phyloP scores from a whole-genome alignment of 148 eudicot genomes.

The Spergularia bocconei region DNA sequence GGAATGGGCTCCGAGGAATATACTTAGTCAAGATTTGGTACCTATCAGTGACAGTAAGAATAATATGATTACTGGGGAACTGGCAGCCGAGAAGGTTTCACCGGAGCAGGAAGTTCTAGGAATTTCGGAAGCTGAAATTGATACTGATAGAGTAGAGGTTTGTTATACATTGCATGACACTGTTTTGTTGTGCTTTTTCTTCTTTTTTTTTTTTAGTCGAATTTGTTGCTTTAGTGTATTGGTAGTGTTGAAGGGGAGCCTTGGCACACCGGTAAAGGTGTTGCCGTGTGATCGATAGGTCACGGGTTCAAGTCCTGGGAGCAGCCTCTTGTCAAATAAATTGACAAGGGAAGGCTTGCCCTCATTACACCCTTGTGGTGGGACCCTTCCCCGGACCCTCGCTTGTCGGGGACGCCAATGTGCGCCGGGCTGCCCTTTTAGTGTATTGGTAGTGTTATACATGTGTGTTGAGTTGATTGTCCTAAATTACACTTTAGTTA shows the following conservation, averaged over 20 bases:
- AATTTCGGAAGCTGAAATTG: slow-evolving; percentile 51
- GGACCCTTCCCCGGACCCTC: too few relatives aligned
- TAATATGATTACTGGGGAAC: slow-evolving; percentile 43
- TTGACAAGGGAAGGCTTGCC: too few relatives aligned
- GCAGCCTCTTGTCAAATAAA: too few relatives aligned
- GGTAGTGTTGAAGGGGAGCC: too few relatives aligned
- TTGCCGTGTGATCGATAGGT: too few relatives aligned
- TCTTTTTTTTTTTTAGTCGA: neutral
- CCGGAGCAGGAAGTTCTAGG: slow-evolving; percentile 59
- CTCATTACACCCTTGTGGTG: too few relatives aligned
- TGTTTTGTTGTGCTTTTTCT: neutral
- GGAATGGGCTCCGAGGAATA: slow-evolving; percentile 89
- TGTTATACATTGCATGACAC: slow-evolving; percentile 12
- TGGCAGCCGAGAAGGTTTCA: slow-evolving; percentile 49
- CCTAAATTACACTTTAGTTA: neutral
- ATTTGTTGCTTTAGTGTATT: neutral
- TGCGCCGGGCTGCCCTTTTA: too few relatives aligned
- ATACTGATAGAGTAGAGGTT: slow-evolving; percentile 93
- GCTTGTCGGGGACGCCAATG: too few relatives aligned
- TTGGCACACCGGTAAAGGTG: too few relatives aligned
- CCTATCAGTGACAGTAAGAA: slow-evolving; percentile 28
- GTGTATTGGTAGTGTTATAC: neutral
- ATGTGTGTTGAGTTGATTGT: neutral
- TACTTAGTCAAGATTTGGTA: slow-evolving; percentile 46
- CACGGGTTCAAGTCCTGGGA: too few relatives aligned